These are phyloP conservation scores for Punica granatum DNA, from an alignment of 345 rosid species.

Conservation along the genomic window DNA sequence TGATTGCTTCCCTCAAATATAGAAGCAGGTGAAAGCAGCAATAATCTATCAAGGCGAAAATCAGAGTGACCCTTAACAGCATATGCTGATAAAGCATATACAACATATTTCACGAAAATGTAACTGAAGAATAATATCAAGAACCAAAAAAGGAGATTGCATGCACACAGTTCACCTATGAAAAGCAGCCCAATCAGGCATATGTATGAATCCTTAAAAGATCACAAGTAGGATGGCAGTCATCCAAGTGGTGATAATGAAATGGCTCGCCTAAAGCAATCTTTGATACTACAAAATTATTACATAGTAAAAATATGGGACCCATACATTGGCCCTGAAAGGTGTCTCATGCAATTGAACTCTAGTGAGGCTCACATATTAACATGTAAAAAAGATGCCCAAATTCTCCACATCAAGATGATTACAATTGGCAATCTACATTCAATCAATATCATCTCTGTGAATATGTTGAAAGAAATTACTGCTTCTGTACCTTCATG, in stretches of 20 bases:
- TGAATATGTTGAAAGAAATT: slow-evolving; percentile 5
- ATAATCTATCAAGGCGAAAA: not conserved
- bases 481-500: slow-evolving; percentile 57
- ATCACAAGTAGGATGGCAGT: not conserved
- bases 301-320: not conserved
- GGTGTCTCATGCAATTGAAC: not conserved
- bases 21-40: not conserved
- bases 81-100: not conserved
- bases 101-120: not conserved
- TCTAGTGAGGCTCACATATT: not conserved
- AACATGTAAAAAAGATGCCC: not conserved
- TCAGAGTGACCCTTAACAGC: too few species aligned
- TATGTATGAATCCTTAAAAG: not conserved
- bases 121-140: not conserved
- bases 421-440: not conserved
- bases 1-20: not conserved
- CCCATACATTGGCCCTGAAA: not conserved
- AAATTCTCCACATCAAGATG: not conserved
- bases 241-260: not conserved
- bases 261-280: not conserved
- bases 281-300: not conserved
- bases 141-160: not conserved
- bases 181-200: not conserved
- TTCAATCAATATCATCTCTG: not conserved
- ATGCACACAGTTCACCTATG: not conserved